A percentile compares a stretch with the other conserved stretches of the same genome.
These are phyloP conservation scores for Fraxinus sp. DNA, from an alignment of 305 asterid species.

Conservation along the genomic window DNA sequence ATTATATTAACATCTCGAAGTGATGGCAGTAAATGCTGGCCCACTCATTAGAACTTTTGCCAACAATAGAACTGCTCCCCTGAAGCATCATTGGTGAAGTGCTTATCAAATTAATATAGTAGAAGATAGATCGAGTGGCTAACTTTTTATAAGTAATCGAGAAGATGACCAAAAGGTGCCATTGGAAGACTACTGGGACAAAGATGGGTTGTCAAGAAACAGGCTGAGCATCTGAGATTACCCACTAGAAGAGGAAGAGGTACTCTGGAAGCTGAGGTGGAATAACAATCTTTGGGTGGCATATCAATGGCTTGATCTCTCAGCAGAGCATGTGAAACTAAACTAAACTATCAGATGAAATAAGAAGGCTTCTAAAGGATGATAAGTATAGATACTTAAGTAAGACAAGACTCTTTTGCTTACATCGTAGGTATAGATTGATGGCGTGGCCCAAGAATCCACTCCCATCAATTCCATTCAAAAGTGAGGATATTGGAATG, in stretches of 20 bases:
- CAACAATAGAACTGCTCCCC: not conserved
- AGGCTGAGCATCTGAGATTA: conserved; percentile 4
- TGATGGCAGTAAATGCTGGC: not conserved
- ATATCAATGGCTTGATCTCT: not conserved
- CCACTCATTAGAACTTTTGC: not conserved
- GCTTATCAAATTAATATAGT: not conserved
- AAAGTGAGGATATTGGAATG: conserved; percentile 75
- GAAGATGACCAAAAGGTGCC: not conserved
- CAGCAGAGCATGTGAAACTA: conserved; percentile 9
- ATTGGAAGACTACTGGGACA: not conserved
- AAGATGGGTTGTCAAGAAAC: not conserved
- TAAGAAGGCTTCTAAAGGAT: not conserved
- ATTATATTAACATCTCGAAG: not conserved
- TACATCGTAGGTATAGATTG: conserved; percentile 79
- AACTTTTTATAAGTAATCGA: not conserved
- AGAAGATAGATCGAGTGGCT: not conserved
- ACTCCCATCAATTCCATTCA: conserved; percentile 78
- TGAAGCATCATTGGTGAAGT: not conserved
- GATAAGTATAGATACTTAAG: not conserved
- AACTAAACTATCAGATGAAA: conserved; percentile 6
- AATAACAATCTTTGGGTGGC: not conserved
- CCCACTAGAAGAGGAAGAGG: not conserved
- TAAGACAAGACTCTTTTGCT: conserved; percentile 28
- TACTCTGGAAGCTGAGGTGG: not conserved
- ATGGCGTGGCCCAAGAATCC: conserved; percentile 83